Evolutionary conservation across 2,329 filamentous ascomycete genomes (phyloP).

Genomic region (Cladobotryum protrusum): DNA sequence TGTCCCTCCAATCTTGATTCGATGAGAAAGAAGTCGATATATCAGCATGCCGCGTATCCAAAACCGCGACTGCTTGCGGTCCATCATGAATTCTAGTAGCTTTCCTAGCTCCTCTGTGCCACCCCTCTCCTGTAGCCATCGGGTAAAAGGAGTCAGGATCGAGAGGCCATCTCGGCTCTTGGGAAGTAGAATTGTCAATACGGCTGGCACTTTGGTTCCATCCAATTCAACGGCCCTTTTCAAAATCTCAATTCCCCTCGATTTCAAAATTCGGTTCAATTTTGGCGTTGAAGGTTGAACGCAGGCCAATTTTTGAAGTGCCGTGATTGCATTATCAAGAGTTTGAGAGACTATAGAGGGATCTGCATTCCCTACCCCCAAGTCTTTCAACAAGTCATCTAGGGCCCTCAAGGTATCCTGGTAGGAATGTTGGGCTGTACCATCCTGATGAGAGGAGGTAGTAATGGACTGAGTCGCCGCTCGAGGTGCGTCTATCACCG

Average conservation of each 20-base stretch:
- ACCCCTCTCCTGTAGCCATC: slow-evolving; percentile 6
- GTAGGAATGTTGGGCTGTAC: neutral
- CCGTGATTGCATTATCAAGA: slow-evolving; percentile 10
- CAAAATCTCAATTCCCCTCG: slow-evolving; percentile 21
- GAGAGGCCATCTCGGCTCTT: slow-evolving; percentile 19
- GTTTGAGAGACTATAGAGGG: neutral
- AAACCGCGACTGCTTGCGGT: slow-evolving; percentile 2
- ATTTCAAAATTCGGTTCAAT: slow-evolving; percentile 9
- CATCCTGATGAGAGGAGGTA: neutral
- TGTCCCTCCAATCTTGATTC: neutral
- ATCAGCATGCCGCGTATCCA: slow-evolving; percentile 15
- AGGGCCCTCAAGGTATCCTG: slow-evolving; percentile 9
- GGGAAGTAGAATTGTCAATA: slow-evolving; percentile 18
- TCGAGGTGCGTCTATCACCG: neutral
- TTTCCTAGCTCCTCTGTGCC: slow-evolving; percentile 8
- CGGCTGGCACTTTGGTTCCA: slow-evolving; percentile 13
- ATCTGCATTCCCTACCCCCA: slow-evolving; percentile 1
- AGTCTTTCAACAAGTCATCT: slow-evolving; percentile 8
- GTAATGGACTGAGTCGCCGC: neutral
- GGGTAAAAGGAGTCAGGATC: slow-evolving; percentile 9
- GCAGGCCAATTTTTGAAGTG: slow-evolving; percentile 16
- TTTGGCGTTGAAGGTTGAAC: slow-evolving; percentile 12
- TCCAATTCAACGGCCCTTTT: slow-evolving; percentile 14
- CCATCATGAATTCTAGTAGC: slow-evolving; percentile 12
- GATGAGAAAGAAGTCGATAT: slow-evolving; percentile 11